A percentile compares a stretch with the other conserved stretches of the same genome.
phyloP scores from a whole-genome alignment of 176 grass and related monocot genomes.

The Microstegium vimineum region DNA sequence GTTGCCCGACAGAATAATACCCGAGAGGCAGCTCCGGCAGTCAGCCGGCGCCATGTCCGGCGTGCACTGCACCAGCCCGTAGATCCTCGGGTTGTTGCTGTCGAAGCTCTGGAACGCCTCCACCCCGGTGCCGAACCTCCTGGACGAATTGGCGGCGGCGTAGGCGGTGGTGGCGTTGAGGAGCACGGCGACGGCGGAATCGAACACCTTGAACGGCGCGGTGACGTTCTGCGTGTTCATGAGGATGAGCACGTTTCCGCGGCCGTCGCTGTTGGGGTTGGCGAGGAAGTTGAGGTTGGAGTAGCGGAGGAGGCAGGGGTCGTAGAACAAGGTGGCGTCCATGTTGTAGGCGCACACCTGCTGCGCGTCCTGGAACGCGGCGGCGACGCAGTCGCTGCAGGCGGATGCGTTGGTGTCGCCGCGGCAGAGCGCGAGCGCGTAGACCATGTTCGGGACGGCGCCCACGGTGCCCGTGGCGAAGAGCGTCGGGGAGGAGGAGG shows the following conservation, averaged over 20 bases:
- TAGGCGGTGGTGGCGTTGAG: conserved; percentile 32
- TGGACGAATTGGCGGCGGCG: conserved; percentile 36
- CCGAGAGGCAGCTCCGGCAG: conserved; percentile 20
- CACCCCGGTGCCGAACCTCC: conserved; percentile 31
- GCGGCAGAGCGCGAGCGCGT: conserved; percentile 43
- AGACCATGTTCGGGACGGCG: conserved; percentile 7
- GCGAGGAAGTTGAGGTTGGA: conserved; percentile 51
- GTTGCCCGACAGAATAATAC: not conserved
- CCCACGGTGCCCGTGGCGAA: not conserved
- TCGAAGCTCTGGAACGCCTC: not conserved
- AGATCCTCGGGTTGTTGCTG: not conserved
- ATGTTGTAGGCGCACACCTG: conserved; percentile 16
- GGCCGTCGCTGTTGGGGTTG: not conserved
- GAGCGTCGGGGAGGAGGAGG: conserved; percentile 1
- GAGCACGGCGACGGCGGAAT: not conserved
- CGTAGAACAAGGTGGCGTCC: conserved; percentile 34
- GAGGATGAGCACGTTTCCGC: accelerated
- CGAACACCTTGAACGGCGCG: not conserved
- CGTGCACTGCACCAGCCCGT: conserved; percentile 58
- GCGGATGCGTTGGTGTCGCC: conserved; percentile 16
- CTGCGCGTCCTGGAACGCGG: conserved; percentile 15
- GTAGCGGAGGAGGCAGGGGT: conserved; percentile 52
- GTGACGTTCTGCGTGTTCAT: conserved; percentile 6
- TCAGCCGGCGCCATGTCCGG: conserved; percentile 26
- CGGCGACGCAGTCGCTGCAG: conserved; percentile 14